Conservation (phyloP, 306 rosid species). For the Acacia crassicarpa region DNA sequence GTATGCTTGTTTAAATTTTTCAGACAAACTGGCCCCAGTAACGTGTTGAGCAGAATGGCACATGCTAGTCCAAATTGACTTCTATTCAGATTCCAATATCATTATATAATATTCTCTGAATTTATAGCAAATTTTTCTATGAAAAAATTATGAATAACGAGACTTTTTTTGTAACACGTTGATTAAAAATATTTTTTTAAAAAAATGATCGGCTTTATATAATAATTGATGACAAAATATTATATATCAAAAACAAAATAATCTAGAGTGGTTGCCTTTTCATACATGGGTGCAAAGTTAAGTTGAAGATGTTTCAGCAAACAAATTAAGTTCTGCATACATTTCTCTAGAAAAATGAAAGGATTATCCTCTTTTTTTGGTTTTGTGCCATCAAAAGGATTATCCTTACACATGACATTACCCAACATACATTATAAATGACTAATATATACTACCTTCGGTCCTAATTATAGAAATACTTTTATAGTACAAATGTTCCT, state of each 20-base stretch:
- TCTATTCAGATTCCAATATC: constrained; percentile 18
- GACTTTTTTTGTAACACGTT: neutral
- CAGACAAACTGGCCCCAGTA: neutral
- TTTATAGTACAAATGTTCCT: too few relatives aligned
- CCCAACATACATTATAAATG: neutral
- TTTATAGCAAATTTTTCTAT: neutral
- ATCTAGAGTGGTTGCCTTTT: neutral
- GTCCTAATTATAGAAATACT: too few relatives aligned
- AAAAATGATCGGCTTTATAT: neutral
- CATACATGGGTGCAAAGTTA: neutral
- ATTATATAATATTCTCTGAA: too few relatives aligned
- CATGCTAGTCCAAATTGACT: constrained; percentile 30
- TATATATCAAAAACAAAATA: too few relatives aligned
- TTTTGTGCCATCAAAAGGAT: too few relatives aligned
- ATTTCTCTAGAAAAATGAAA: neutral
- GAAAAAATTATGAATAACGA: neutral
- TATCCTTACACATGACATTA: neutral
- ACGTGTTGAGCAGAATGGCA: constrained; percentile 38
- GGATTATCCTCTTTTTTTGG: too few relatives aligned
- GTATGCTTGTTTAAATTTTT: constrained; percentile 12
- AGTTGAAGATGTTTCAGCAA: neutral
- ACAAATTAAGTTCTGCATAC: neutral
- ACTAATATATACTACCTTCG: too few relatives aligned
- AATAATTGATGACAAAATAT: neutral
- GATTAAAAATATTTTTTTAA: too few relatives aligned